A percentile compares a stretch with the other conserved stretches of the same genome.
These are phyloP conservation scores for Spizellomyces punctatus DNA, from an alignment of 192 early-diverging fungal genomes.

Conservation along the genomic window DNA sequence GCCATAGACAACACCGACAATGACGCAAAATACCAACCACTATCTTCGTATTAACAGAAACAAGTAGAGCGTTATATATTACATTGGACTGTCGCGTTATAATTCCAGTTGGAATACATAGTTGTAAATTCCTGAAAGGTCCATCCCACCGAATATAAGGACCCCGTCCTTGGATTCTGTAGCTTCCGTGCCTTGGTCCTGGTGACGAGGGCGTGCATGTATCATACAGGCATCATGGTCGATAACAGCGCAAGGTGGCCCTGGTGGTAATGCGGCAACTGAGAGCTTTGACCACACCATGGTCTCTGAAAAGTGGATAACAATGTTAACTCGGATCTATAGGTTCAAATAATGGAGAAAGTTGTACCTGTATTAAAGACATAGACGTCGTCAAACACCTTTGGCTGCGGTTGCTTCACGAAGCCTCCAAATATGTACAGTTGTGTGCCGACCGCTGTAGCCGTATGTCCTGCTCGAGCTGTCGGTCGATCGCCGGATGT, in stretches of 20 bases:
- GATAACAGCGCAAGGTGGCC: conserved; percentile 15
- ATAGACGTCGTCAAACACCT: conserved; percentile 29
- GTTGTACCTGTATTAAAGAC: conserved; percentile 30
- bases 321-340: not conserved
- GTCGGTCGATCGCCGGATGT: conserved; percentile 21
- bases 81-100: not conserved
- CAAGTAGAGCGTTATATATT: not conserved
- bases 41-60: not conserved
- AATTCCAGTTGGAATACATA: conserved; percentile 21
- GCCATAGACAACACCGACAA: no score
- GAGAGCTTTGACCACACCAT: conserved; percentile 20
- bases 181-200: not conserved
- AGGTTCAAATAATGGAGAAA: not conserved
- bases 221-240: conserved; percentile 30
- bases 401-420: conserved; percentile 1
- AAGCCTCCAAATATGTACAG: conserved; percentile 30
- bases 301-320: conserved; percentile 1
- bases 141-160: conserved; percentile 36
- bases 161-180: not conserved
- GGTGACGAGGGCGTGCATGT: not conserved
- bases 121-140: conserved; percentile 33
- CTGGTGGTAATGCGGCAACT: conserved; percentile 18
- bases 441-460: conserved; percentile 7
- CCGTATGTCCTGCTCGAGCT: conserved; percentile 27
- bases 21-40: no score